Base-by-base conservation (phyloP, 2,329 filamentous ascomycete species). In the Gliomastix tumulicola region DNA sequence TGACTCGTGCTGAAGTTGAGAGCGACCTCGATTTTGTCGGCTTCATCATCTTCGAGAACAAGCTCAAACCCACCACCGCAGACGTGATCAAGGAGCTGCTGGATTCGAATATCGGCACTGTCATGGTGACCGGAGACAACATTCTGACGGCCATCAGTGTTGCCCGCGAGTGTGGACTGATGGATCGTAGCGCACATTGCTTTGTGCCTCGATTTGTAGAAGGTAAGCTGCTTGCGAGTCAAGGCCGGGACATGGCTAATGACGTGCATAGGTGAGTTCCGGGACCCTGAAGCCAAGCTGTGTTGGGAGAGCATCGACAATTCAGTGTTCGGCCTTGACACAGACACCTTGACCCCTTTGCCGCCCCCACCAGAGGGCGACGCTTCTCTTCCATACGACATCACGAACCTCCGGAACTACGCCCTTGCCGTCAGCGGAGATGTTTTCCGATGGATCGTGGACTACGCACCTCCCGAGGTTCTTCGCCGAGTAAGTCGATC, bases 11-110 rank as follows among this genome's bases (percentile, higher is more conserved):
- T 27, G 85, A 96, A 36, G 89, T 85, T 8, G 92, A 98, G 59
- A 83, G 77, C 4, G 71, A 80, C 21, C 74, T 98, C 10, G 79
- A 90, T 32, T 97, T 98, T 53, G 74, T 89, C 23, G 92, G 92
- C 6, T 98, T 98, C 62, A 97, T 98, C 53, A 83, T 98, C 37
- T 98, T 98, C 49, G 92, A 98, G 63, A 98, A 98, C 65, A 98
- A 98, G 62, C 67, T 98, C 42, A 98, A 98, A 59, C 82, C 86
- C 2, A 88, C 78, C 16, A 96, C 90, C 0, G 74, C 85, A 2
- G 74, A 73, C 2, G 84, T 96, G 22, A 77, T 98, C 19, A 74
- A 84, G 38, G 89, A 97, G 60, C 72, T 98, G 4, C 73, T 78
- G 21, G 70, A 82, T 36, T 90, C 94, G 7, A 84, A 84, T 38